These are phyloP conservation scores for Salvia sclarea DNA, from an alignment of 305 asterid species.

Conservation along the genomic window DNA sequence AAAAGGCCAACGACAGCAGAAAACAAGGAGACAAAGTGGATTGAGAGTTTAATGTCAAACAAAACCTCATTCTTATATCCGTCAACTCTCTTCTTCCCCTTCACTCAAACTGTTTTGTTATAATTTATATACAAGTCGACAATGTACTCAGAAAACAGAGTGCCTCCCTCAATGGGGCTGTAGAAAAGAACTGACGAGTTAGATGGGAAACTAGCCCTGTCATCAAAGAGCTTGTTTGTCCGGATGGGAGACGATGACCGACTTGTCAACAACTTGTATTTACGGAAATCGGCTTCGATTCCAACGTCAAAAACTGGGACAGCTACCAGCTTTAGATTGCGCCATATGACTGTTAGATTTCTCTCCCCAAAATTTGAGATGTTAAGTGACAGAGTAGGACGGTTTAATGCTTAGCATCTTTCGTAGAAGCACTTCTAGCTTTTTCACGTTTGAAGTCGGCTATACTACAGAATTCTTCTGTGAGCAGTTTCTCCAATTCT, in stretches of 20 bases:
- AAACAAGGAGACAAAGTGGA: not conserved
- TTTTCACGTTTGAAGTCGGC: slow-evolving; percentile 62
- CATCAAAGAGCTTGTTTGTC: slow-evolving; percentile 14
- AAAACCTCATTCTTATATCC: slow-evolving; percentile 1
- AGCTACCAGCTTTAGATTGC: slow-evolving; percentile 26
- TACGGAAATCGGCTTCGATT: slow-evolving; percentile 34
- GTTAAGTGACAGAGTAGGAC: slow-evolving; percentile 9
- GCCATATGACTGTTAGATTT: slow-evolving; percentile 37
- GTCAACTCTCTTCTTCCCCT: not conserved
- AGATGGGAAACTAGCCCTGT: not conserved
- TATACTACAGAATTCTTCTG: slow-evolving; percentile 60
- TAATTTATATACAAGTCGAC: slow-evolving; percentile 29
- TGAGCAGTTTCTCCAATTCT: slow-evolving; percentile 67
- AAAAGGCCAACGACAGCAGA: no score
- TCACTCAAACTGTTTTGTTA: not conserved
- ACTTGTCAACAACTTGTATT: slow-evolving; percentile 15
- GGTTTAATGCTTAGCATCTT: slow-evolving; percentile 34
- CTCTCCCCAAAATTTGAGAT: slow-evolving; percentile 39
- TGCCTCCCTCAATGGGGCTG: not conserved
- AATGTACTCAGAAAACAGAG: not conserved
- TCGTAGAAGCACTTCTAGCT: slow-evolving; percentile 42
- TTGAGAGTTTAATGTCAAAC: slow-evolving; percentile 2
- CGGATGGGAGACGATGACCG: not conserved
- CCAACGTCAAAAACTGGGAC: slow-evolving; percentile 28
- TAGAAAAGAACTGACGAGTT: not conserved